A percentile compares a stretch with the other conserved stretches of the same genome.
Conservation (phyloP, 768 basidiomycete genomes). For the Hypsizygus marmoreus region DNA sequence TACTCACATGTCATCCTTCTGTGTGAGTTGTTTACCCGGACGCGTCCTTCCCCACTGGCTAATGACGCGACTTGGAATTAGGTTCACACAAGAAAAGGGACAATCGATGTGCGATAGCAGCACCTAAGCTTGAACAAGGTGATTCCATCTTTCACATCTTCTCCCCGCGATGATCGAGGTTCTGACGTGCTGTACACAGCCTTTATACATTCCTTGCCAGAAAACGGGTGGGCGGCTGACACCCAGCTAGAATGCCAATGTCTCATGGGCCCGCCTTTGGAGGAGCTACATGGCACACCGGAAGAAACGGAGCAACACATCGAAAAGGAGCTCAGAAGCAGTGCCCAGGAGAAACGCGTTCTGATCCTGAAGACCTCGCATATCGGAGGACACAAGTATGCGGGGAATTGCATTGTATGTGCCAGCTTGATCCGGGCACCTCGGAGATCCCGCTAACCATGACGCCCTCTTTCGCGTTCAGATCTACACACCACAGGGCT, state of each 20-base stretch:
- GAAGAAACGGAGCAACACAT: slow-evolving; percentile 61
- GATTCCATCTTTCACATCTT: slow-evolving; percentile 34
- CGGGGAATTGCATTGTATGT: slow-evolving; percentile 88
- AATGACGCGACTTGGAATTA: too few species aligned
- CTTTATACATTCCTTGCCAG: slow-evolving; percentile 62
- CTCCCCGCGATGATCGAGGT: slow-evolving; percentile 4
- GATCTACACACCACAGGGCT: slow-evolving; percentile 87
- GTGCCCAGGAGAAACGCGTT: slow-evolving; percentile 61
- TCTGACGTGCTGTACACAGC: slow-evolving; percentile 39
- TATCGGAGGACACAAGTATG: slow-evolving; percentile 91
- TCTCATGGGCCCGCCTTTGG: slow-evolving; percentile 55
- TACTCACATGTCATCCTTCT: slow-evolving; percentile 89
- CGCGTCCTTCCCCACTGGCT: slow-evolving; percentile 8
- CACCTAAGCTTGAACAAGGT: slow-evolving; percentile 78
- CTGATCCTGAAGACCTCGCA: slow-evolving; percentile 89
- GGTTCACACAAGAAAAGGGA: slow-evolving; percentile 94
- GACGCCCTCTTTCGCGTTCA: slow-evolving; percentile 37
- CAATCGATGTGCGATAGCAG: slow-evolving; percentile 87
- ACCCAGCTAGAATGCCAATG: slow-evolving; percentile 68
- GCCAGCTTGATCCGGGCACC: slow-evolving; percentile 6
- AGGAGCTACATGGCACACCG: slow-evolving; percentile 53
- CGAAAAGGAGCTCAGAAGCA: slow-evolving; percentile 51
- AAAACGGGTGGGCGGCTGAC: slow-evolving; percentile 75
- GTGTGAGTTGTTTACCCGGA: slow-evolving; percentile 59
- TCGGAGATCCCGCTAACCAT: too few species aligned